Evolutionary conservation across 2,329 filamentous ascomycete species (phyloP), one percentile per base, ranked within the genome.

Genomic region (Pyricularia pennisetigena): DNA sequence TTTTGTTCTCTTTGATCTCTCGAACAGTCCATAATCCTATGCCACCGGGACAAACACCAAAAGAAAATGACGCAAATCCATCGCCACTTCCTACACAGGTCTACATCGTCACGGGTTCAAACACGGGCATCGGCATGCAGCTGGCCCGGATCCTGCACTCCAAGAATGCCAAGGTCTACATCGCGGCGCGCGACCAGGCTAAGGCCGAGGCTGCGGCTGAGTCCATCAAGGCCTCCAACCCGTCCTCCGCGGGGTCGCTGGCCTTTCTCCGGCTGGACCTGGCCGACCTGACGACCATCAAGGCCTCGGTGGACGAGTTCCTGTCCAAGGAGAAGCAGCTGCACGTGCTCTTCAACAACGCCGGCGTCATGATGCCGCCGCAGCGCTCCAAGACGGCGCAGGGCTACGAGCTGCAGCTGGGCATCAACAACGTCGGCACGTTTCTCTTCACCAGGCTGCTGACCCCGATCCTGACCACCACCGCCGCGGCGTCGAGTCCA

Each of bases 141-240:
- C 76, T 86, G 8, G 75, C 75, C 30, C 79, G 79, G 62, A 79
- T 86, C 5, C 78, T 88, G 14, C 87, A 86, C 73, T 71, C 74
- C 3, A 78, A 78, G 29, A 81, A 84, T 67, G 83, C 76, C 67
- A 83, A 77, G 12, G 80, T 87, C 57, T 86, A 85, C 72, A 72
- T 85, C 65, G 82, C 82, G 3, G 80, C 79, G 3, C 82, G 84
- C 59, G 80, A 78, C 3, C 70, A 75, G 61, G 71, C 76, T 20
- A 82, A 82, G 70, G 80, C 77, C 41, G 72, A 77, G 3, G 68
- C 70, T 0, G 81, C 82, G 26, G 82, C 86, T 62, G 72, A 75
- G 6, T 69, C 73, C 12, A 81, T 85, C 70, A 73, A 78, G 64
- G 41, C 67, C 0, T 59, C 68, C 16, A 29, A 8, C 23, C 68